phyloP scores from a whole-genome alignment of 257 asterid species.

The Nicotiana otophora region DNA sequence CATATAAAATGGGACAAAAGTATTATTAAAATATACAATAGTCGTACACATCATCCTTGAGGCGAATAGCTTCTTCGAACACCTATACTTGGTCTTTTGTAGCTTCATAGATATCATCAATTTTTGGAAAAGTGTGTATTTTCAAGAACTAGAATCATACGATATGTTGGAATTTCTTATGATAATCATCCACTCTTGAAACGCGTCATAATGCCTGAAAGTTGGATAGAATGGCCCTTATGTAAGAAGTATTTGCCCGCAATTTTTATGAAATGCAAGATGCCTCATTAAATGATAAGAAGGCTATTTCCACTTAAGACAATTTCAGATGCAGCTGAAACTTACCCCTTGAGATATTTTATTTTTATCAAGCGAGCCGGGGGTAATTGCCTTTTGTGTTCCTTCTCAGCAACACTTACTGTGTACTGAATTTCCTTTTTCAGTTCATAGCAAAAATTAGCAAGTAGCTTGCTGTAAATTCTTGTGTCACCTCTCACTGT shows the following conservation, averaged over 20 bases:
- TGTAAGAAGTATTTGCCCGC: too few relatives aligned
- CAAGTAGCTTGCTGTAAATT: not conserved
- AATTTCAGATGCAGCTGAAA: not conserved
- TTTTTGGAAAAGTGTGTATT: too few relatives aligned
- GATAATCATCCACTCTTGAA: too few relatives aligned
- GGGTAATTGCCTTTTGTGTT: not conserved
- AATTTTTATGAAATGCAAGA: too few relatives aligned
- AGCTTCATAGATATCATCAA: not conserved
- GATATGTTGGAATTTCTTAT: too few relatives aligned
- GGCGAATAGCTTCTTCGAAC: not conserved
- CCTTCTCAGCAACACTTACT: not conserved
- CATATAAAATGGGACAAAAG: too few relatives aligned
- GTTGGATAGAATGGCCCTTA: too few relatives aligned
- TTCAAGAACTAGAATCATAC: too few relatives aligned
- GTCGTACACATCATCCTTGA: not conserved
- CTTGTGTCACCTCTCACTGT: not conserved
- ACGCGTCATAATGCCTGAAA: too few relatives aligned
- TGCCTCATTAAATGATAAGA: too few relatives aligned
- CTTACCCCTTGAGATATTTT: not conserved
- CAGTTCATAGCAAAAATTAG: not conserved
- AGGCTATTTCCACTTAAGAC: too few relatives aligned
- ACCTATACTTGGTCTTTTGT: not conserved
- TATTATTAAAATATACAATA: too few relatives aligned
- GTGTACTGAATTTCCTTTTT: not conserved
- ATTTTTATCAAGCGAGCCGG: not conserved